phyloP scores from a whole-genome alignment of 805 yeast species.

The Komagataella pastoris region DNA sequence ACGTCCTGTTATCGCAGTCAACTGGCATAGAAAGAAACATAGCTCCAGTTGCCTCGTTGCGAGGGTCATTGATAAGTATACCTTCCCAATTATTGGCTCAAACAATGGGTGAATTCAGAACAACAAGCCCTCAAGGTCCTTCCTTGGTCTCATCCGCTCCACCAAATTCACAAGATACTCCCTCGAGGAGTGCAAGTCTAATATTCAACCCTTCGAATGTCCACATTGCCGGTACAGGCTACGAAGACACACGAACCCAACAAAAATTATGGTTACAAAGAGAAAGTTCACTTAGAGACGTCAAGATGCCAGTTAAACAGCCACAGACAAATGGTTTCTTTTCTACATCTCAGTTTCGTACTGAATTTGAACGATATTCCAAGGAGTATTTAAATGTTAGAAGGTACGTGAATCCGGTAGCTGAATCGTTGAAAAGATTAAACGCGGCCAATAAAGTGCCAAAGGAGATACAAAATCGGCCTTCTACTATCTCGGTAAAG shows the following conservation, averaged over 20 bases:
- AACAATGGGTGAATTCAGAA: not conserved
- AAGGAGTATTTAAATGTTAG: constrained; percentile 62
- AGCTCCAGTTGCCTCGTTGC: not conserved
- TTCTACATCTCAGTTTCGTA: constrained; percentile 43
- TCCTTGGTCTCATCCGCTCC: not conserved
- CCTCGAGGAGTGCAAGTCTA: not conserved
- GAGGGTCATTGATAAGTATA: not conserved
- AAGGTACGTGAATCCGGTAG: constrained; percentile 58
- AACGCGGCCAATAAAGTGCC: constrained; percentile 10
- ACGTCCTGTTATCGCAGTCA: constrained; percentile 13
- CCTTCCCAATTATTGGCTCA: not conserved
- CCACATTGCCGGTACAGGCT: constrained; percentile 6
- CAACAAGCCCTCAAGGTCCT: not conserved
- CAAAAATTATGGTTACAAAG: constrained; percentile 77
- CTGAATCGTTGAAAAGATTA: constrained; percentile 44
- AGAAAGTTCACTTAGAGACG: constrained; percentile 56
- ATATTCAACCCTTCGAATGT: not conserved
- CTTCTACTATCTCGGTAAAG: not conserved
- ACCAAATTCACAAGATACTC: not conserved
- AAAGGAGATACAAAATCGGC: not conserved
- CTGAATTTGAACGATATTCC: constrained; percentile 70
- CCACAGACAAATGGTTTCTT: constrained; percentile 18
- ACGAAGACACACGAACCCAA: constrained; percentile 60
- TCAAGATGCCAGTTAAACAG: constrained; percentile 15
- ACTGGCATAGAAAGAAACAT: constrained; percentile 12